Evolutionary conservation across 2,329 filamentous ascomycete species (phyloP).

Genomic region (Cladophialophora chaetospira): DNA sequence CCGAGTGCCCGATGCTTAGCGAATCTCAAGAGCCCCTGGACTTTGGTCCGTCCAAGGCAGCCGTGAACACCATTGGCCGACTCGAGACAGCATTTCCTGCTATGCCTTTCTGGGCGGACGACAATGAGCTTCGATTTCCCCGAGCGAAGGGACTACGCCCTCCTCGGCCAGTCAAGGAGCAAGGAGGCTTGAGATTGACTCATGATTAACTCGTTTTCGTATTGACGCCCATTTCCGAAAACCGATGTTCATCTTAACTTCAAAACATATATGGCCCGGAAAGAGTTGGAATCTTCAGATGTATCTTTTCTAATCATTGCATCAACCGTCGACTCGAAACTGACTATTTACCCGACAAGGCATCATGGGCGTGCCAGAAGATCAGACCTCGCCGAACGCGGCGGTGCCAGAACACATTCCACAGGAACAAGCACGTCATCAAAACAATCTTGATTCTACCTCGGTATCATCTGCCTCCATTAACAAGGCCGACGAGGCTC

Average conservation of each 20-base stretch:
- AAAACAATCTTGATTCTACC: not conserved
- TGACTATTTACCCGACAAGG: not conserved
- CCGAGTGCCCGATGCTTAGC: conserved; percentile 1
- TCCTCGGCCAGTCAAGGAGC: not conserved
- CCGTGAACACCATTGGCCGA: not conserved
- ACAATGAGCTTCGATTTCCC: not conserved
- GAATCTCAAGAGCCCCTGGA: not conserved
- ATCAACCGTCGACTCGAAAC: not conserved
- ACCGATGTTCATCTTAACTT: not conserved
- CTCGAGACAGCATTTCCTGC: not conserved
- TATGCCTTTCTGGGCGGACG: not conserved
- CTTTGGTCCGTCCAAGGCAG: conserved; percentile 7
- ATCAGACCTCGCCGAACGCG: not conserved
- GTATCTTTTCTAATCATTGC: not conserved
- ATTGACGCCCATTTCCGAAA: not conserved
- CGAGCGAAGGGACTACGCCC: not conserved
- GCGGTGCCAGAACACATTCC: not conserved
- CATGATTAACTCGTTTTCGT: not conserved
- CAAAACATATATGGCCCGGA: not conserved
- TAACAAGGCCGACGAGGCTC: not conserved
- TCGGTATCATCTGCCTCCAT: conserved; percentile 6
- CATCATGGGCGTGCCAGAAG: conserved; percentile 5
- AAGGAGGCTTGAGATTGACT: not conserved
- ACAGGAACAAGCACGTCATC: not conserved
- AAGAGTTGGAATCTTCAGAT: too few species aligned